Conservation (phyloP, 2,329 filamentous ascomycete genomes). For the Juglanconis juglandina region DNA sequence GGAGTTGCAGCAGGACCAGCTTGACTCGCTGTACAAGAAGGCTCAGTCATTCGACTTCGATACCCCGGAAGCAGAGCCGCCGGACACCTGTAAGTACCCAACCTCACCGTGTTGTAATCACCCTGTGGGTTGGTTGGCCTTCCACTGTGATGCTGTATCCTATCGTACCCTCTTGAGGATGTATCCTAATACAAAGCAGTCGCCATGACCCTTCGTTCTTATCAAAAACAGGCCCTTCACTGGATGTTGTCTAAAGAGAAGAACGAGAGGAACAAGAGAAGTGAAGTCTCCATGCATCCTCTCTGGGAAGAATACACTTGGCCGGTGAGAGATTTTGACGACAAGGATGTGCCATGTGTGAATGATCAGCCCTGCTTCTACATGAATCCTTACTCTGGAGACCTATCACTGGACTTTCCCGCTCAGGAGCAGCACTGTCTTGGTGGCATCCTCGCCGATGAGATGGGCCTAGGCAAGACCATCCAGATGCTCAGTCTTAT, state of each 20-base stretch:
- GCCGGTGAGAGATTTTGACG: conserved; percentile 84
- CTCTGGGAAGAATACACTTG: conserved; percentile 95
- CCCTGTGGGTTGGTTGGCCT: no score
- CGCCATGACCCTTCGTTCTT: conserved; percentile 77
- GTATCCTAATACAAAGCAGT: conserved; percentile 34
- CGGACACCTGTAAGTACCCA: conserved; percentile 53
- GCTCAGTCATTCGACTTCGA: conserved; percentile 95
- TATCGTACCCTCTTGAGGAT: not conserved
- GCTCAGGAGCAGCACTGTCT: conserved; percentile 91
- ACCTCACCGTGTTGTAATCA: not conserved
- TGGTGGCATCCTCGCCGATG: conserved; percentile 88
- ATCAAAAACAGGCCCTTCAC: conserved; percentile 90
- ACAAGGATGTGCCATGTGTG: conserved; percentile 66
- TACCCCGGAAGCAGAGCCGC: conserved; percentile 82
- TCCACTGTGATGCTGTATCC: no score
- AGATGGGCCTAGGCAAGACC: conserved; percentile 97
- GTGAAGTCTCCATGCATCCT: conserved; percentile 86
- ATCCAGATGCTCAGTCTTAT: conserved; percentile 97
- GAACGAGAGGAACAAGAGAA: conserved; percentile 63
- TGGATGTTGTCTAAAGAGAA: conserved; percentile 98
- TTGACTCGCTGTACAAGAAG: conserved; percentile 91
- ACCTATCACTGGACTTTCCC: conserved; percentile 87
- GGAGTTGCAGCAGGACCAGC: conserved; percentile 91
- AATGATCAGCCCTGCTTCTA: conserved; percentile 74
- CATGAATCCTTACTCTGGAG: conserved; percentile 94